A percentile compares a stretch with the other conserved stretches of the same genome.
Evolutionary conservation across 208 protist species (phyloP).

Genomic region (Leishmania martiniquensis): DNA sequence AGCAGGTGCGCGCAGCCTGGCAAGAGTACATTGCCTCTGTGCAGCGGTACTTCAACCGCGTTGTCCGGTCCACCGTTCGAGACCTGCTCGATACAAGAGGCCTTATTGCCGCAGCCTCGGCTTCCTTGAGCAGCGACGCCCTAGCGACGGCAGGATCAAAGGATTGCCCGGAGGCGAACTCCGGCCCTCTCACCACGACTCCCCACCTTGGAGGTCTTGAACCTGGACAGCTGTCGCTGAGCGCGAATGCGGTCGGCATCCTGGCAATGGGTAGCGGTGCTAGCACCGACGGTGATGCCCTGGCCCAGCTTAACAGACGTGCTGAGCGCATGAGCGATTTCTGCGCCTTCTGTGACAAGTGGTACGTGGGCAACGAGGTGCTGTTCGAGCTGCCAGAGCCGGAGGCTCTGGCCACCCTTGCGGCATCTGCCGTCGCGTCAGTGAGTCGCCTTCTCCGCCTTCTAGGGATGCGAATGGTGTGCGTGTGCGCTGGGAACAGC

Average conservation of each 20-base stretch:
- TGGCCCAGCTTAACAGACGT: slow-evolving; percentile 17
- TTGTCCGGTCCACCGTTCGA: slow-evolving; percentile 21
- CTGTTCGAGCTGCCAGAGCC: slow-evolving; percentile 56
- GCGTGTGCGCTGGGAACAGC: slow-evolving; percentile 54
- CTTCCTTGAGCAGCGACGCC: neutral
- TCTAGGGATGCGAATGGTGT: slow-evolving; percentile 70
- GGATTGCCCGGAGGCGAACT: slow-evolving; percentile 10
- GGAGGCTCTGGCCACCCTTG: slow-evolving; percentile 47
- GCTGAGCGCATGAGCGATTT: slow-evolving; percentile 84
- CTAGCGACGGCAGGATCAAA: slow-evolving; percentile 2
- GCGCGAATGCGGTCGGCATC: slow-evolving; percentile 18
- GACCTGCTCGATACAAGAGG: slow-evolving; percentile 28
- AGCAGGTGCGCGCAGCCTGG: slow-evolving; percentile 52
- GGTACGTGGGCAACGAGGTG: slow-evolving; percentile 63
- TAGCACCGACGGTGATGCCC: neutral
- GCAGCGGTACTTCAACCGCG: slow-evolving; percentile 45
- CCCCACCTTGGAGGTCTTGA: neutral
- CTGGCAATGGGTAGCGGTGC: slow-evolving; percentile 5
- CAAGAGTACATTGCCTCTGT: slow-evolving; percentile 55
- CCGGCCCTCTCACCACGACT: slow-evolving; percentile 4
- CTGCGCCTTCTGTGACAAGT: slow-evolving; percentile 74
- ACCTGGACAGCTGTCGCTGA: slow-evolving; percentile 1
- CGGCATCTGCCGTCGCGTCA: slow-evolving; percentile 51
- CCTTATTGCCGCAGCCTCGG: neutral
- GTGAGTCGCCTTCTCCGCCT: slow-evolving; percentile 79